Conservation (phyloP, 768 basidiomycete genomes). For the Termitomyces sp. region DNA sequence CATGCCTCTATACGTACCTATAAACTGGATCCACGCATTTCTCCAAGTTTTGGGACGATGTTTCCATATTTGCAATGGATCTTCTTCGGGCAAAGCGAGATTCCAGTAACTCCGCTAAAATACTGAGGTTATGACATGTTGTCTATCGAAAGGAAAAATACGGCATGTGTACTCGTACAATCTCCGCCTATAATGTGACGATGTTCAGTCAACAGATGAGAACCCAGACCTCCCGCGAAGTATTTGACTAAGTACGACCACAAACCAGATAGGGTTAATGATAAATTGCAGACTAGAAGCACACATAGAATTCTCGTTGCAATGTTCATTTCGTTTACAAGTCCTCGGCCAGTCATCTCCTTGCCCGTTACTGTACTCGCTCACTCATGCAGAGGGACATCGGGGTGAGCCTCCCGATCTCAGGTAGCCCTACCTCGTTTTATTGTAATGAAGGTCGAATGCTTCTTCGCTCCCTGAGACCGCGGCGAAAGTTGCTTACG, state of each 20-base stretch:
- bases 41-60: neutral
- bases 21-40: too few species aligned
- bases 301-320: neutral
- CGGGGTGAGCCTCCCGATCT: neutral
- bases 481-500: neutral
- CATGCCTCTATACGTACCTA: neutral
- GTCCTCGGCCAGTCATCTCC: neutral
- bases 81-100: constrained; percentile 1
- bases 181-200: constrained; percentile 7
- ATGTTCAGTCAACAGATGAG: neutral
- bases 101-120: constrained; percentile 6
- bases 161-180: neutral
- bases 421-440: neutral
- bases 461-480: neutral
- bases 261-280: neutral
- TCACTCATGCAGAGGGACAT: neutral
- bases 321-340: neutral
- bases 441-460: neutral
- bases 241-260: neutral
- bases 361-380: neutral
- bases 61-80: constrained; percentile 9
- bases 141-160: neutral
- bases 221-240: neutral
- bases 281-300: neutral
- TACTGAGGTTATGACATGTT: constrained; percentile 7